phyloP scores from a whole-genome alignment of 352 stramenopile species.

The Plasmopara viticola region DNA sequence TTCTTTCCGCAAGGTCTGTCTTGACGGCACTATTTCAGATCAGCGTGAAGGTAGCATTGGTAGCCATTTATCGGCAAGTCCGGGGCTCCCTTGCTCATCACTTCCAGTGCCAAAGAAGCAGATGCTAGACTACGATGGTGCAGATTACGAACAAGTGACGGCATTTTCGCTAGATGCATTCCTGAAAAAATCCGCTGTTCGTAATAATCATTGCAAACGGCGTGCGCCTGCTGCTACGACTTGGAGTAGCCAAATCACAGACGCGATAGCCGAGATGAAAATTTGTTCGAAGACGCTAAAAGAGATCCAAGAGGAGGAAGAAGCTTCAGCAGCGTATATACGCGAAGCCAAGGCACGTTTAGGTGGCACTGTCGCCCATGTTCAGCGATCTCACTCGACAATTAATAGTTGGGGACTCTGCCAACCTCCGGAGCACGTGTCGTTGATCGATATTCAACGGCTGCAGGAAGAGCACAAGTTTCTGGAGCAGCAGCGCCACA shows the following conservation, averaged over 20 bases:
- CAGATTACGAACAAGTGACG: conserved; percentile 33
- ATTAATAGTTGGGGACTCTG: conserved; percentile 69
- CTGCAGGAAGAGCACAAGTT: conserved; percentile 58
- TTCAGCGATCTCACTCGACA: conserved; percentile 33
- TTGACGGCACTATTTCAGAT: conserved; percentile 17
- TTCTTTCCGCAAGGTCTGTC: conserved; percentile 27
- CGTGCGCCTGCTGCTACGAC: conserved; percentile 8
- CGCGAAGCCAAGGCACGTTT: conserved; percentile 42
- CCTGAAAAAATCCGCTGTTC: conserved; percentile 40
- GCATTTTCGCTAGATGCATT: conserved; percentile 63
- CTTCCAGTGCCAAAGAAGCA: conserved; percentile 22
- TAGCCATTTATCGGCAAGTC: conserved; percentile 28
- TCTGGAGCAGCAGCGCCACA: conserved; percentile 58
- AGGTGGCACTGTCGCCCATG: conserved; percentile 15
- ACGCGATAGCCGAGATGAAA: conserved; percentile 9
- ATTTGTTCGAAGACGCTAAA: conserved; percentile 38
- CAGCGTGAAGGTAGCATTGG: conserved; percentile 25
- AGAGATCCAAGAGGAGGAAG: conserved; percentile 65
- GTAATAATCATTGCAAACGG: conserved; percentile 11
- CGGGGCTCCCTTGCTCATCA: conserved; percentile 19
- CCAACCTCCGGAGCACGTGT: conserved; percentile 37
- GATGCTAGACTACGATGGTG: conserved; percentile 44
- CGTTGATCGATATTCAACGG: conserved; percentile 56
- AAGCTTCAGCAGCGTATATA: conserved; percentile 31
- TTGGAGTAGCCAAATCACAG: conserved; percentile 18